Evolutionary conservation across 495 filamentous ascomycete species (phyloP), one percentile per base, ranked within the genome.

Genomic region (Annulohypoxylon nitens): DNA sequence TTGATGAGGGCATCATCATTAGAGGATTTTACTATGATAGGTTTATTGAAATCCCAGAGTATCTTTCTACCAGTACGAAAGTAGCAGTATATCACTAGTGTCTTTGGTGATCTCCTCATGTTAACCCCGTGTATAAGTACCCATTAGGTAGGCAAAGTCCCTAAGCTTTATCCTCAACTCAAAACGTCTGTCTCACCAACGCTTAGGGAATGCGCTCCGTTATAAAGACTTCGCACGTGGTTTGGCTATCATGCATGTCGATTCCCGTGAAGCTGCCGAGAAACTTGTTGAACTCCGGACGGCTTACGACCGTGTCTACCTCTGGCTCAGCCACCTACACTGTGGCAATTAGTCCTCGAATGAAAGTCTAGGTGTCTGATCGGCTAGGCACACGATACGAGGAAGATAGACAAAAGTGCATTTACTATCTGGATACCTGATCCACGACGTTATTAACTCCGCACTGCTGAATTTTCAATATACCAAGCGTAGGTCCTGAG

Each of bases 301-400:
- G 20, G 48, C 23, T 57, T 66, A 16, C 16, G 10, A 20, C 58
- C 62, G 1, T 53, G 79, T 82, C 79, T 78, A 82, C 4, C 80
- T 81, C 20, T 80, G 70, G 11, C 69, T 75, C n/a, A 82, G 81
- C 83, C 83, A 85, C 25, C 70, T 41, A 20, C 75, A 63, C 3
- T 16, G 11, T 0, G 30, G 39, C 50, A 76, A 74, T 3, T n/a
- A 11, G 18, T 45, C 33, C 25, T 63, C 36, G 6, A 48, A 54
- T 12, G 72, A 51, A 0, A 34, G 26, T 62, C 72, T 51, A 3
- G 45, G 10, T 6, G 43, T 64, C 2, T 85, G 71, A 61, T 86
- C 83, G 5, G 67, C 61, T 2, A 86, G 75, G 63, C 78, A 83
- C 8, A 76, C 83, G 68, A 81, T 83, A 70, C 84, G 86, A 39